Evolutionary conservation across 78 protist species (phyloP), one percentile per base, ranked within the genome.

Genomic region (Reticulomyxa filosa): DNA sequence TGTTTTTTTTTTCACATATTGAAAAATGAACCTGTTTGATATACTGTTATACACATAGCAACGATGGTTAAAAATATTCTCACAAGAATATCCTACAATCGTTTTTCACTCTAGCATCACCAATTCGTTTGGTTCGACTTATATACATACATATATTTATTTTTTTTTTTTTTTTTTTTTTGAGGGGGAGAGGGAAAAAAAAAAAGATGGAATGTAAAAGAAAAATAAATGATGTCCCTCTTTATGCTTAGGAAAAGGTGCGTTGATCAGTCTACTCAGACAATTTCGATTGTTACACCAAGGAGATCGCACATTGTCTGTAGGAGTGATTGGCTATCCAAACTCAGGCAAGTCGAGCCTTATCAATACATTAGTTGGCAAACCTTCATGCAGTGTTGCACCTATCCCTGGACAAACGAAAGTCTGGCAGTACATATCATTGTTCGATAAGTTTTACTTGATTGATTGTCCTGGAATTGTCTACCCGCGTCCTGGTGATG

Each of bases 391-490:
- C 78, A 78, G 70, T 52, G 95, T 84, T 4, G 98, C 99, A 0
- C 99, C 99, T 8, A 74, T 89, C 27, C 97, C 99, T 0, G 99
- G 99, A 11, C 92, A 93, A 76, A 95, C 99, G 7, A 94, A 71
- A 69, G 93, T 92, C n/a, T 96, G 99, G 99, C 98, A 94, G 73
- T 96, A 93, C 82, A 73, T 96, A 27, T 76, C 94, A 17, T 80
- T 96, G 38, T 79, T 83, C 80, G 59, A 72, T 61, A 30, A 77
- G 46, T 86, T 96, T 77, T 94, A 57, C 80, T 69, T 96, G 22
- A 86, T 96, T 74, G 99, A 96, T 76, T 93, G 98, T 74, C 99
- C 99, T 13, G 99, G 99, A 20, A 79, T 90, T 6, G 92, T 92
- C 0, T 74, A 81, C 29, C 37, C 57, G 25, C 57, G 25, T 27